Conservation (phyloP, 2,329 filamentous ascomycete genomes). For the Neonectria punicea region DNA sequence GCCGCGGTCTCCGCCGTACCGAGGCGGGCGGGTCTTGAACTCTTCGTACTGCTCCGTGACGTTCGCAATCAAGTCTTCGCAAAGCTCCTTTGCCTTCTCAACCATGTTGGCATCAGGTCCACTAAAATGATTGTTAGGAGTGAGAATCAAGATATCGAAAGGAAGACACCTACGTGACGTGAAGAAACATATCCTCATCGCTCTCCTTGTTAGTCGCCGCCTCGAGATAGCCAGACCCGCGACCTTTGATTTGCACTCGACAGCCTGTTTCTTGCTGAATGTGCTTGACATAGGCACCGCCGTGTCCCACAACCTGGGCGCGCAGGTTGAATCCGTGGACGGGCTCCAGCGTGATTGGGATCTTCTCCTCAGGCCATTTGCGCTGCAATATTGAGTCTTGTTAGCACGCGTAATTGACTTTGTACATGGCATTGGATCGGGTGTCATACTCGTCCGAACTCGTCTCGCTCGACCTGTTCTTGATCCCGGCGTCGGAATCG, state of each 20-base stretch:
- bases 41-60: conserved; percentile 91
- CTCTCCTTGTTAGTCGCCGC: conserved; percentile 88
- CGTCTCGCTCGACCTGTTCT: conserved; percentile 86
- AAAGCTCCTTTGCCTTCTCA: conserved; percentile 85
- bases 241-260: conserved; percentile 97
- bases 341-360: conserved; percentile 89
- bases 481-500: conserved; percentile 87
- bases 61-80: conserved; percentile 85
- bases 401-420: conserved; percentile 8
- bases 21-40: conserved; percentile 85
- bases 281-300: conserved; percentile 96
- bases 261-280: conserved; percentile 96
- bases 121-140: conserved; percentile 60
- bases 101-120: conserved; percentile 91
- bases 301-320: conserved; percentile 94
- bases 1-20: conserved; percentile 64
- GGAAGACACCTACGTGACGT: conserved; percentile 79
- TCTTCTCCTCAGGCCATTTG: conserved; percentile 98
- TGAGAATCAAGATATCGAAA: not conserved
- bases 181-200: conserved; percentile 95
- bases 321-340: conserved; percentile 95
- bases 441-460: conserved; percentile 81
- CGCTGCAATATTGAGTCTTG: conserved; percentile 65
- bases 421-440: not conserved
- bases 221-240: conserved; percentile 94